Evolutionary conservation across 2,329 filamentous ascomycete species (phyloP), one percentile per base, ranked within the genome.

Genomic region (Metarhizium rileyi): DNA sequence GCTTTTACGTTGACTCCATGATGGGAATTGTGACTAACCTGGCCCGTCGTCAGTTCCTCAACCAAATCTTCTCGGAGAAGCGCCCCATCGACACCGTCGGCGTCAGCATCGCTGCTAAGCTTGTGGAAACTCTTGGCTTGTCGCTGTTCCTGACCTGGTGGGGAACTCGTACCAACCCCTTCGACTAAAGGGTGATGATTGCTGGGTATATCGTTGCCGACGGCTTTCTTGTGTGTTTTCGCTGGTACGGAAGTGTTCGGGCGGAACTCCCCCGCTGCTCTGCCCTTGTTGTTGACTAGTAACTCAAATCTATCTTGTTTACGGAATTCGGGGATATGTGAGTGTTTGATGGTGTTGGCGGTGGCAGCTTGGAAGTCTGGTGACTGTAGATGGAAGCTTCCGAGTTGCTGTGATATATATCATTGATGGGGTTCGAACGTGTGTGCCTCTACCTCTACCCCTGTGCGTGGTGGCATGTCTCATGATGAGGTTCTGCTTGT

Each of bases 101-200:
- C 59, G 85, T 96, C 57, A 87, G 86, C 65, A 81, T 86, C 55
- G 72, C 93, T 46, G 85, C 87, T 64, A 90, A 93, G 72, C 73
- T 93, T 60, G 80, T 95, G 60, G 93, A 97, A 81, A 96, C 93
- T 3, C 81, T 97, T 52, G 93, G 91, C 56, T 80, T 97, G 52
- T 90, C 86, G 55, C 68, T 95, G 63, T 89, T 97, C 80, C 77
- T 97, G 61, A 95, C 89, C 66, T 97, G 88, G 86, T 97, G 91
- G 91, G 91, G 91, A 63, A 96, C 91, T 63, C 85, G 87, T 66
- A 93, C 89, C 72, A 91, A 90, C 76, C 89, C 89, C 53, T 94
- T 95, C 70, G 82, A 90, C 65, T 90, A 86, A 50, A 38, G 44
- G 16, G 20, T 23, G 1, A 25, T 18, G n/a, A 38, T 33, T 33